A percentile compares a stretch with the other conserved stretches of the same genome.
phyloP scores from a whole-genome alignment of 148 eudicot species.

The Vaccinium myrtillus region DNA sequence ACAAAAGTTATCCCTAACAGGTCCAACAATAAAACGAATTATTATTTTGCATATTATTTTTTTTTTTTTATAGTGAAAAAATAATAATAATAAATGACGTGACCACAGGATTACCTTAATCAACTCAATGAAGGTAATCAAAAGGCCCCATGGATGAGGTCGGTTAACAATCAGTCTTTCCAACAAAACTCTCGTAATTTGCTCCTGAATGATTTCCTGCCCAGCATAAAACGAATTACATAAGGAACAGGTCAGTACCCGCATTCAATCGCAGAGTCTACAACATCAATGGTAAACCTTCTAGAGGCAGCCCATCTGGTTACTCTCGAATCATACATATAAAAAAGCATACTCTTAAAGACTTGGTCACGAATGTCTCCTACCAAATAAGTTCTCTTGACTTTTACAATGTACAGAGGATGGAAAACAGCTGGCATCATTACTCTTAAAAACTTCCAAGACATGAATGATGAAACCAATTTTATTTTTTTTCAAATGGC shows the following conservation, averaged over 20 bases:
- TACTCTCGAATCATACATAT: not conserved
- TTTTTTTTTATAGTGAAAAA: no score
- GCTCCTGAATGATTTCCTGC: constrained; percentile 93
- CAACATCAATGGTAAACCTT: not conserved
- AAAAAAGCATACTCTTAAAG: not conserved
- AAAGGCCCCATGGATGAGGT: constrained; percentile 99
- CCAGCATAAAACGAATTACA: not conserved
- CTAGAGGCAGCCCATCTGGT: not conserved
- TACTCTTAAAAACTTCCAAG: not conserved
- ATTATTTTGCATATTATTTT: no score
- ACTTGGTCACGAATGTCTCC: not conserved
- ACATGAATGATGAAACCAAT: not conserved
- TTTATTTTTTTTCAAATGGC: no score
- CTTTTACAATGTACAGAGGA: not conserved
- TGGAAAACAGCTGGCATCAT: not conserved
- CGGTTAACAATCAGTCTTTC: constrained; percentile 83
- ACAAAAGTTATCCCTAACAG: not conserved
- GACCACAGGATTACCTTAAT: constrained; percentile 58
- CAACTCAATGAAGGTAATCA: constrained; percentile 86
- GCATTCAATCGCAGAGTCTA: not conserved
- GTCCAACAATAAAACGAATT: not conserved
- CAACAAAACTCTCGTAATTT: constrained; percentile 85
- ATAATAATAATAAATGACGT: no score
- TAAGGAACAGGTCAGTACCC: not conserved
- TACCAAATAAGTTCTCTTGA: not conserved